Conservation (phyloP, 129 eudicot species). For the Chrysanthemum seticuspe region DNA sequence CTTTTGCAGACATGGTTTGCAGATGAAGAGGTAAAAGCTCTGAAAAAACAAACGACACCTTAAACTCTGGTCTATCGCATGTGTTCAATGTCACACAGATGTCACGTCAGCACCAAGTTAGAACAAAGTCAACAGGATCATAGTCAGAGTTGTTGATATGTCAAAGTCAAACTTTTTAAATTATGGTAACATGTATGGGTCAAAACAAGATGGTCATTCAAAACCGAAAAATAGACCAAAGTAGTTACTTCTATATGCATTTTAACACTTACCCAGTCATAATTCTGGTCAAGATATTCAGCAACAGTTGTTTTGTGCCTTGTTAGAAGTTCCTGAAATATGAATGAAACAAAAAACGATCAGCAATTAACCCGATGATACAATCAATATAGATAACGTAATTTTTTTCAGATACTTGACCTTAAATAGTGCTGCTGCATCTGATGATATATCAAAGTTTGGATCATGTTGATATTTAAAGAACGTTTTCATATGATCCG, state of each 20-base stretch:
- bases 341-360: conserved; percentile 6
- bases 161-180: too few relatives aligned
- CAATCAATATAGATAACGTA: background rate
- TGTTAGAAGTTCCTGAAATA: conserved; percentile 76
- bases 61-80: too few relatives aligned
- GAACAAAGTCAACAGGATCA: too few relatives aligned
- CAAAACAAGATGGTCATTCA: too few relatives aligned
- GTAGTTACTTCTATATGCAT: background rate
- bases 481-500: conserved; percentile 82
- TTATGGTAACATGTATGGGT: too few relatives aligned
- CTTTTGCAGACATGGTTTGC: too few relatives aligned
- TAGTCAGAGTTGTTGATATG: too few relatives aligned
- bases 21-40: too few relatives aligned
- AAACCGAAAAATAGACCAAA: too few relatives aligned
- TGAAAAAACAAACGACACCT: too few relatives aligned
- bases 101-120: too few relatives aligned
- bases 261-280: conserved; percentile 68
- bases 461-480: conserved; percentile 72
- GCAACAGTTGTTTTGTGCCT: conserved; percentile 91
- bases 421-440: conserved; percentile 83
- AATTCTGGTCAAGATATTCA: conserved; percentile 76
- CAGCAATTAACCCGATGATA: background rate
- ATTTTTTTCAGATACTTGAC: conserved; percentile 32
- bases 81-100: too few relatives aligned
- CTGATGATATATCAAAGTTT: conserved; percentile 84